phyloP scores from a whole-genome alignment of 2,329 filamentous ascomycete genomes.

The Ustilaginoidea virens region DNA sequence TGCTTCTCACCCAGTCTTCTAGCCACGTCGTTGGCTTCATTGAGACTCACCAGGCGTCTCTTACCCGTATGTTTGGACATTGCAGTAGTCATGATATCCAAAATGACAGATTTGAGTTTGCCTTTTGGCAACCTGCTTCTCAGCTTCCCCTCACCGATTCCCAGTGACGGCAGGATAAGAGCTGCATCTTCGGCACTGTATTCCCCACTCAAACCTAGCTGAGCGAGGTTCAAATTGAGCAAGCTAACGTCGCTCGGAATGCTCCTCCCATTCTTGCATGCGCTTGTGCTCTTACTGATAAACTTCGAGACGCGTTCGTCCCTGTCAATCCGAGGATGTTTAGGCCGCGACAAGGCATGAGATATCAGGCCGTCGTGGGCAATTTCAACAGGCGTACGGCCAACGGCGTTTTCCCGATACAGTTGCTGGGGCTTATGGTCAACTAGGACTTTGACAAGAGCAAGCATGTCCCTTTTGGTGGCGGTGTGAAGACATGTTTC shows the following conservation, averaged over 20 bases:
- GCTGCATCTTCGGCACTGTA: conserved; percentile 13
- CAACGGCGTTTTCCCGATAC: conserved; percentile 60
- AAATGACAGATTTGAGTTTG: conserved; percentile 12
- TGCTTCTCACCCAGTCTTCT: conserved; percentile 37
- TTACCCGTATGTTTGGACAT: conserved; percentile 18
- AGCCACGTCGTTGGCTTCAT: conserved; percentile 43
- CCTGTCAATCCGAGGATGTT: conserved; percentile 1
- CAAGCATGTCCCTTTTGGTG: conserved; percentile 22
- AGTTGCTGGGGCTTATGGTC: conserved; percentile 42
- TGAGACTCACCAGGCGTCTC: conserved; percentile 36
- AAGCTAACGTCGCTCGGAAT: conserved; percentile 8
- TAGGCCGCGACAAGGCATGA: conserved; percentile 16
- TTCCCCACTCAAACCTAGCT: conserved; percentile 13
- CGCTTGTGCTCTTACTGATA: conserved; percentile 3
- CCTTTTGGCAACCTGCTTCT: conserved; percentile 3
- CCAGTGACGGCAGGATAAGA: conserved; percentile 13
- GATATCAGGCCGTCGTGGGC: conserved; percentile 38
- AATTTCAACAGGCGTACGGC: conserved; percentile 56
- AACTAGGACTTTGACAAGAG: conserved; percentile 30
- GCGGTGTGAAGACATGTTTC: conserved; percentile 49
- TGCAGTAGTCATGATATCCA: conserved; percentile 18
- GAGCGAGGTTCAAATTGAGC: conserved; percentile 8
- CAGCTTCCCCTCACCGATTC: conserved; percentile 8
- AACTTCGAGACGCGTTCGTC: conserved; percentile 5
- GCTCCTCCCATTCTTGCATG: conserved; percentile 1